Percentiles rank a stretch among this genome's conserved stretches.
phyloP scores from a whole-genome alignment of 179 eudicot species.

The Monotropa hypopitys region DNA sequence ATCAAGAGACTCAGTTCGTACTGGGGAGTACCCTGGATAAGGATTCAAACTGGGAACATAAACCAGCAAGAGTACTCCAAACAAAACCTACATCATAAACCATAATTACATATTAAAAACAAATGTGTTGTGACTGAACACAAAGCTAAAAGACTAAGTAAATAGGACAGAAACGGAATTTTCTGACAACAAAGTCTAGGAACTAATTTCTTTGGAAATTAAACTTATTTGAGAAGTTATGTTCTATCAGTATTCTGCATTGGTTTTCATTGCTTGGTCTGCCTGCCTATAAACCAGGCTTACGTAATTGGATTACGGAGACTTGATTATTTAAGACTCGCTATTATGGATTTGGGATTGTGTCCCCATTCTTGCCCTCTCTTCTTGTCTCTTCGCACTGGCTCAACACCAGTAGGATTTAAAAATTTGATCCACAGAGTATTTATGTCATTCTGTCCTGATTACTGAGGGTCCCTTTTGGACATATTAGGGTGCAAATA shows the following conservation, averaged over 20 bases:
- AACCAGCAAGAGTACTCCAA: slow-evolving; percentile 48
- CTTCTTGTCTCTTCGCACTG: background rate
- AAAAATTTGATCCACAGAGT: background rate
- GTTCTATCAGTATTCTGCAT: too few relatives aligned
- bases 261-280: background rate
- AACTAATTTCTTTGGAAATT: too few relatives aligned
- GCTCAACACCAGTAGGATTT: background rate
- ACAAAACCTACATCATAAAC: slow-evolving; percentile 37
- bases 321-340: background rate
- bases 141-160: background rate
- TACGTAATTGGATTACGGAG: background rate
- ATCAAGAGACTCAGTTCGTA: slow-evolving; percentile 37
- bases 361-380: background rate
- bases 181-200: background rate
- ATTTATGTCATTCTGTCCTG: background rate
- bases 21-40: slow-evolving; percentile 56
- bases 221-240: too few relatives aligned
- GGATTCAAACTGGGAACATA: slow-evolving; percentile 60
- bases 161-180: background rate
- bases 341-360: background rate
- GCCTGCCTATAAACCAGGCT: background rate
- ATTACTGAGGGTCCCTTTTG: background rate
- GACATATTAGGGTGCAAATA: background rate
- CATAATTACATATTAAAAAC: background rate
- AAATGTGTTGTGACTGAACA: background rate